A percentile compares a stretch with the other conserved stretches of the same genome.
phyloP scores from a whole-genome alignment of 2,329 filamentous ascomycete genomes.

The Coniosporium tulheliwenetii region DNA sequence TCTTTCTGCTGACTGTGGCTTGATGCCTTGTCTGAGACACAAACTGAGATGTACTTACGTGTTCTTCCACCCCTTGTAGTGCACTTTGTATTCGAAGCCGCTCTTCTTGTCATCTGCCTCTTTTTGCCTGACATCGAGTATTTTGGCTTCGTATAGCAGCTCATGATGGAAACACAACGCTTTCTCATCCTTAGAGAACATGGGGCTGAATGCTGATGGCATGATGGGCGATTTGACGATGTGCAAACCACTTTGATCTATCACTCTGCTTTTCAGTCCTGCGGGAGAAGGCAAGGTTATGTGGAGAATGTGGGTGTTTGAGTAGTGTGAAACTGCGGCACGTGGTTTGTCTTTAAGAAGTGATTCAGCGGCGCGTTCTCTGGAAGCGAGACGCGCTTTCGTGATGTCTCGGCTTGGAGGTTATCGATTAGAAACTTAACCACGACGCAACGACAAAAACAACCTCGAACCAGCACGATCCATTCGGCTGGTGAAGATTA shows the following conservation, averaged over 20 bases:
- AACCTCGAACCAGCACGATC: too few relatives aligned
- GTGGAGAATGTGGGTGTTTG: background rate
- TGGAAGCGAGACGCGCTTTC: too few relatives aligned
- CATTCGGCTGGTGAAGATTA: background rate
- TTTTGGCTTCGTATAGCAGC: slow-evolving; percentile 92
- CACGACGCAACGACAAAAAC: too few relatives aligned
- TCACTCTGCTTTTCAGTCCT: background rate
- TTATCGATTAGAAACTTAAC: too few relatives aligned
- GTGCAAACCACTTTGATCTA: background rate
- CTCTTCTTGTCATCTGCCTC: slow-evolving; percentile 52
- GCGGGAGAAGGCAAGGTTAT: background rate
- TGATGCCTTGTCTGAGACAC: too few relatives aligned
- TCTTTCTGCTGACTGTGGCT: too few relatives aligned
- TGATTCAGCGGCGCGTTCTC: background rate
- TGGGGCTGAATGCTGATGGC: slow-evolving; percentile 33
- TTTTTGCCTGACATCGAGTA: slow-evolving; percentile 58
- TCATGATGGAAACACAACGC: slow-evolving; percentile 96
- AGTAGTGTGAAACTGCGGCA: background rate
- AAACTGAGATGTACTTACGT: slow-evolving; percentile 42
- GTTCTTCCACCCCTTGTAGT: slow-evolving; percentile 99
- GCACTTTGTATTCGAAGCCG: slow-evolving; percentile 75
- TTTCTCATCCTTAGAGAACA: slow-evolving; percentile 64
- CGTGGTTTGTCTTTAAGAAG: background rate
- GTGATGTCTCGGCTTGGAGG: background rate
- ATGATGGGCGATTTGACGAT: slow-evolving; percentile 31